phyloP scores from a whole-genome alignment of 768 basidiomycete genomes.

The Mycena kentingensis region DNA sequence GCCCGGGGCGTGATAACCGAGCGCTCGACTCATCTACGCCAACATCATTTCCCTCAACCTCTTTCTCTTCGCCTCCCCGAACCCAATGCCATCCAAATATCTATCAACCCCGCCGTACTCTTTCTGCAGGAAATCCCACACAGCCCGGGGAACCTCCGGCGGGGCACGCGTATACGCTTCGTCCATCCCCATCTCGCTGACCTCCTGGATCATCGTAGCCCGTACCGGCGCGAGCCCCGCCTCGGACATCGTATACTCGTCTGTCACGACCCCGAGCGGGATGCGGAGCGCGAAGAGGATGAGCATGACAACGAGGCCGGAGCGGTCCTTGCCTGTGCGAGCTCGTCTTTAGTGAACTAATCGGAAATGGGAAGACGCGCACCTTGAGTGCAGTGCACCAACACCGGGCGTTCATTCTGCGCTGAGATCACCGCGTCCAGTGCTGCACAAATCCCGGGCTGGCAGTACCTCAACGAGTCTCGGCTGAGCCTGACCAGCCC shows the following conservation, averaged over 20 bases:
- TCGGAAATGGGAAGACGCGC: too few species aligned
- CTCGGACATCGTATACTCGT: constrained; percentile 23
- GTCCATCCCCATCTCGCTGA: constrained; percentile 25
- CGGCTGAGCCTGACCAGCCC: constrained; percentile 21
- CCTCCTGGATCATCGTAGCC: constrained; percentile 22
- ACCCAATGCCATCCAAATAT: constrained; percentile 23
- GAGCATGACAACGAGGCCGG: constrained; percentile 24
- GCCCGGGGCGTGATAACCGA: too few species aligned
- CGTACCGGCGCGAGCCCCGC: constrained; percentile 20
- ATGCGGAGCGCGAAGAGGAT: constrained; percentile 18
- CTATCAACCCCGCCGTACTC: constrained; percentile 22
- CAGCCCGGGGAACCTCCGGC: constrained; percentile 16
- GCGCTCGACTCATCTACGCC: too few species aligned
- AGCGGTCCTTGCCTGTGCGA: constrained; percentile 25
- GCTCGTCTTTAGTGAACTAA: too few species aligned
- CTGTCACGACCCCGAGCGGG: constrained; percentile 12
- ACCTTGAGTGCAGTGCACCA: constrained; percentile 25
- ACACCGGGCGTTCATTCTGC: constrained; percentile 15
- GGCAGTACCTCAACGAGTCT: constrained; percentile 23
- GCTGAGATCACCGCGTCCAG: constrained; percentile 18
- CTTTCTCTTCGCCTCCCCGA: constrained; percentile 14
- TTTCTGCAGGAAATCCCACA: constrained; percentile 21
- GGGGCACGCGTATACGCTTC: constrained; percentile 20
- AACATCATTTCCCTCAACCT: constrained; percentile 14
- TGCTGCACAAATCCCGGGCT: constrained; percentile 18